A percentile compares a stretch with the other conserved stretches of the same genome.
Evolutionary conservation across 2,329 filamentous ascomycete species (phyloP).

Genomic region (Neonectria faginata): DNA sequence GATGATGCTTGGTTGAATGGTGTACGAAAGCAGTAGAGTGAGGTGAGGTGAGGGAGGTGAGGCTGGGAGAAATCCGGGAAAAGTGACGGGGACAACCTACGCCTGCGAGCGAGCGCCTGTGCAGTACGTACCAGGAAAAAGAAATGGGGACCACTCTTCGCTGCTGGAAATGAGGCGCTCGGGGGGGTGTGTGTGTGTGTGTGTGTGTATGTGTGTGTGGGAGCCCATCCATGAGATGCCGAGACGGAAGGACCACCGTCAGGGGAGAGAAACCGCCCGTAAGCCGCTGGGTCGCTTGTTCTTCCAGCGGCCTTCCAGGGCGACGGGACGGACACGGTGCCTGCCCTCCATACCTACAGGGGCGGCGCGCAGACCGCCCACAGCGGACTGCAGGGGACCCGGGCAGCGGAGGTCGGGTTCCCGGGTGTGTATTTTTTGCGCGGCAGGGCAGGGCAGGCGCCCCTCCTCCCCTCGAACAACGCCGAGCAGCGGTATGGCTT

Average conservation of each 20-base stretch:
- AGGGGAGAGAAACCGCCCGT: constrained; percentile 7
- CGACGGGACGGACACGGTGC: constrained; percentile 4
- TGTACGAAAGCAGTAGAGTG: constrained; percentile 22
- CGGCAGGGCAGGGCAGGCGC: constrained; percentile 15
- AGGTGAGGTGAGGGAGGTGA: constrained; percentile 41
- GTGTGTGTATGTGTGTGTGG: constrained; percentile 6
- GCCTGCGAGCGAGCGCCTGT: constrained; percentile 15
- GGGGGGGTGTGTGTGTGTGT: constrained; percentile 7
- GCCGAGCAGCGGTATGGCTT: constrained; percentile 14
- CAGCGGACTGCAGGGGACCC: constrained; percentile 1
- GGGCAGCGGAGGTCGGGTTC: neutral
- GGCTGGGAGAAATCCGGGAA: constrained; percentile 43
- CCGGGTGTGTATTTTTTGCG: constrained; percentile 6
- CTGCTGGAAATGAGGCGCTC: constrained; percentile 44
- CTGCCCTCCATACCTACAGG: neutral
- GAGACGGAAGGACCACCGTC: constrained; percentile 24
- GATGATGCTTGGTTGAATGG: constrained; percentile 37
- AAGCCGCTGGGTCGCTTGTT: neutral
- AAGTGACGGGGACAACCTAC: constrained; percentile 33
- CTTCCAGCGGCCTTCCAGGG: constrained; percentile 21
- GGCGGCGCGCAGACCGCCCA: neutral
- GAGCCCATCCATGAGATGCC: constrained; percentile 12
- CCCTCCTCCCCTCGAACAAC: too few species aligned
- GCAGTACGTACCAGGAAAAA: constrained; percentile 41
- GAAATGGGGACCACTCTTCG: constrained; percentile 28